phyloP scores from a whole-genome alignment of 306 rosid species.

The Elaeagnus macrophylla region DNA sequence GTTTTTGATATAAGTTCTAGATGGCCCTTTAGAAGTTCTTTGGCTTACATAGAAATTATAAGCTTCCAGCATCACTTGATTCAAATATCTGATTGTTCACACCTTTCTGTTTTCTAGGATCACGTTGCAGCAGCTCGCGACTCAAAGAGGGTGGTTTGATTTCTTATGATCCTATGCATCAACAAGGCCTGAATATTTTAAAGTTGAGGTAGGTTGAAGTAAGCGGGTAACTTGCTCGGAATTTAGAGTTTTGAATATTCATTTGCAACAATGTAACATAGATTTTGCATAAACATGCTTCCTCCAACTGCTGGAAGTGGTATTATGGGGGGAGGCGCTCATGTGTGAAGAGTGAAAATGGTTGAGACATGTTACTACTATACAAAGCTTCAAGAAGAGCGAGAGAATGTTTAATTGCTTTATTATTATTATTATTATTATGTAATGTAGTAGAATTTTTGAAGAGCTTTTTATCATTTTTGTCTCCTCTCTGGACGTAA shows the following conservation, averaged over 20 bases:
- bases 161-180: conserved; percentile 15
- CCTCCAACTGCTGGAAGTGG: conserved; percentile 20
- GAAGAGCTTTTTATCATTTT: too few species aligned
- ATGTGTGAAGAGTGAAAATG: conserved; percentile 19
- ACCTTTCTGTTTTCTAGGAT: conserved; percentile 47
- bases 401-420: conserved; percentile 29
- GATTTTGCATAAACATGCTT: conserved; percentile 14
- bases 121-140: conserved; percentile 81
- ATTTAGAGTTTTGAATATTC: conserved; percentile 14
- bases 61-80: background rate
- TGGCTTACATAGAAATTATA: background rate
- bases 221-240: conserved; percentile 13
- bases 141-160: conserved; percentile 59
- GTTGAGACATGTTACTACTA: too few species aligned
- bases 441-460: conserved; percentile 1
- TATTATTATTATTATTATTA: too few species aligned
- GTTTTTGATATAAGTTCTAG: too few species aligned
- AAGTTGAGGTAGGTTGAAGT: conserved; percentile 20
- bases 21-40: background rate
- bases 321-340: conserved; percentile 20
- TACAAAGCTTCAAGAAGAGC: conserved; percentile 13
- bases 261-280: conserved; percentile 23
- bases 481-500: too few species aligned
- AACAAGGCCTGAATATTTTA: conserved; percentile 15
- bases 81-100: background rate